Evolutionary conservation across 2,329 filamentous ascomycete species (phyloP).

Genomic region (Coleophoma eucalyptorum): DNA sequence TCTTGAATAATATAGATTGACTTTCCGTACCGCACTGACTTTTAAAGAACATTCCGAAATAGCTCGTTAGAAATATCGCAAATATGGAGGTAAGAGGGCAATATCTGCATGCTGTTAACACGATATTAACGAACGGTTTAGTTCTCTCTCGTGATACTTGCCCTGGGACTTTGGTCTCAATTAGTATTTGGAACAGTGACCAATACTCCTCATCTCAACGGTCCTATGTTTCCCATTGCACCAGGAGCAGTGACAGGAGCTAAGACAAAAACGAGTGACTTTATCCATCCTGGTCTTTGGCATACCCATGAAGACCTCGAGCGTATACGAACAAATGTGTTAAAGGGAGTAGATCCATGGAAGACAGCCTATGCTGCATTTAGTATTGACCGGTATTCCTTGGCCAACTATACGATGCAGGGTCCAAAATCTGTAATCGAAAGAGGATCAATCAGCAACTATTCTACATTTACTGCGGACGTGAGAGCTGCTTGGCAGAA

Average conservation of each 20-base stretch:
- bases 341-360: conserved; percentile 40
- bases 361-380: conserved; percentile 19
- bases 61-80: too few relatives aligned
- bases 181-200: too few relatives aligned
- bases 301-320: conserved; percentile 30
- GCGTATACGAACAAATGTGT: conserved; percentile 22
- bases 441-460: conserved; percentile 31
- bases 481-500: conserved; percentile 35
- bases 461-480: conserved; percentile 31
- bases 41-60: too few relatives aligned
- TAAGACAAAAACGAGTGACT: conserved; percentile 44
- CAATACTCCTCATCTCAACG: conserved; percentile 23
- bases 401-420: conserved; percentile 24
- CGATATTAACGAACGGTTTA: too few relatives aligned
- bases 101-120: too few relatives aligned
- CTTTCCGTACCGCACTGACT: too few relatives aligned
- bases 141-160: too few relatives aligned
- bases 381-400: conserved; percentile 7
- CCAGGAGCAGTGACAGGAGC: conserved; percentile 32
- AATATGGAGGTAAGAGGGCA: too few relatives aligned
- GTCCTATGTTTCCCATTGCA: conserved; percentile 15
- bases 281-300: conserved; percentile 28
- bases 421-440: conserved; percentile 27
- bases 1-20: too few relatives aligned
- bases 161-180: too few relatives aligned